Base-by-base conservation (phyloP, 1,284 basidiomycete genomes). In the Puccinia novopanici region DNA sequence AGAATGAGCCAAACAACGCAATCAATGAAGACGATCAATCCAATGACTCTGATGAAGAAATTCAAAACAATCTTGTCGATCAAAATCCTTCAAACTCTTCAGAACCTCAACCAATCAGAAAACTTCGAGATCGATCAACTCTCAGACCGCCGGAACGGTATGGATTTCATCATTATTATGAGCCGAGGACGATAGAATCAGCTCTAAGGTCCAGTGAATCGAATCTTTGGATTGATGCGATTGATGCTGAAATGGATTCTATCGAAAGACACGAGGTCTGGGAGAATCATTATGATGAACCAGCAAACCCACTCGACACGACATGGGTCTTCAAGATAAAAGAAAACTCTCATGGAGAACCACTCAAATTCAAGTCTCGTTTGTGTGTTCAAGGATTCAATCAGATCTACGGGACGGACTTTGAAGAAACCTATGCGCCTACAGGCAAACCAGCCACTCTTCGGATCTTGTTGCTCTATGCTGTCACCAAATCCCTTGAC, bases 121-220 rank as follows among this genome's bases (percentile, higher is more conserved):
- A 6, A 19, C 19, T 57, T 5, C 27, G 9, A 6, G 22, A 57
- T 19, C 27, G 27, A 57, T 9, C 6, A 5, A 57, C 8, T 6
- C 19, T 57, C 6, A 57, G 9, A 19, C 27, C 27, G 5, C 55
- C 22, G 27, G 22, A 27, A 6, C 55, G 19, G 6, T 57, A 27
- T 19, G 55, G 55, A 5, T 57, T 57, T 27, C 55, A 57, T 57
- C 34, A 63, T 63, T 63, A 37, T 27, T 63, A 27, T 30, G 61
- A 63, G 17, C 34, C 34, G 9, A 63, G 34, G 34, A 63, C n/a
- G 9, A 27, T 63, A 8, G 17, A 63, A 34, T 12, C 61, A 63
- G 24, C 34, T 27, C 8, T 63, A 6, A 63, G 30, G 9, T 57
- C 22, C 55, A 9, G 6, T 9, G 55, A 57, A 22, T n/a, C 22